Evolutionary conservation across 2,329 filamentous ascomycete species (phyloP), one percentile per base, ranked within the genome.

Genomic region (Rugonectria rugulosa): DNA sequence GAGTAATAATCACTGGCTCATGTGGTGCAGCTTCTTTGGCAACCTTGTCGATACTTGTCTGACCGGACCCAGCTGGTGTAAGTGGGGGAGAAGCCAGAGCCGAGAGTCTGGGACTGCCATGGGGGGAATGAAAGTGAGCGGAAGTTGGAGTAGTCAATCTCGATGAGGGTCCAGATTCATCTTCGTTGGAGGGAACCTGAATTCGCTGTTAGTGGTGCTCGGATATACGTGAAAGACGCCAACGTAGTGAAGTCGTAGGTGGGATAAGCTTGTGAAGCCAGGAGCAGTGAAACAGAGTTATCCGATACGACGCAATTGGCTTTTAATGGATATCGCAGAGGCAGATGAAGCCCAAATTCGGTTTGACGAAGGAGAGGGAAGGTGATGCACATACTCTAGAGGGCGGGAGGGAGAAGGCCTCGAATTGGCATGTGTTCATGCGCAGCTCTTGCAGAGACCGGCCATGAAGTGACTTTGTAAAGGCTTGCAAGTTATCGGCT

Each of bases 41-140:
- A 57, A 68, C 73, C 40, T 70, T 69, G 15, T 67, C 63, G 4
- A 65, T 60, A 31, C 62, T 70, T 38, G 64, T 70, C 71, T 74
- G 75, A 17, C 77, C 77, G 37, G 91, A 94, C 46, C 88, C 92
- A 50, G 92, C 88, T 15, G 94, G 94, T 11, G 93, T 97, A 47
- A 98, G 82, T 36, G 92, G 92, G 62, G 94, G 94, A 10, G 93
- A 96, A 65, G 94, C 90, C 76, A 96, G 84, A 53, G 89, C 85
- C 56, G 88, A 86, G 38, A 84, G 78, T 57, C 84, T 82, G 57
- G 90, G 88, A 61, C 88, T 90, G 34, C 86, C 78, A 70, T 81
- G 82, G 24, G 89, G 87, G 53, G 89, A 92, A 58, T 83, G 81
- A 64, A 81, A 84, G 55, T 79, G 79, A 48, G 87, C 87, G 60